These are phyloP conservation scores for Chrysanthemum seticuspe DNA, from an alignment of 129 eudicot genomes.

Conservation along the genomic window DNA sequence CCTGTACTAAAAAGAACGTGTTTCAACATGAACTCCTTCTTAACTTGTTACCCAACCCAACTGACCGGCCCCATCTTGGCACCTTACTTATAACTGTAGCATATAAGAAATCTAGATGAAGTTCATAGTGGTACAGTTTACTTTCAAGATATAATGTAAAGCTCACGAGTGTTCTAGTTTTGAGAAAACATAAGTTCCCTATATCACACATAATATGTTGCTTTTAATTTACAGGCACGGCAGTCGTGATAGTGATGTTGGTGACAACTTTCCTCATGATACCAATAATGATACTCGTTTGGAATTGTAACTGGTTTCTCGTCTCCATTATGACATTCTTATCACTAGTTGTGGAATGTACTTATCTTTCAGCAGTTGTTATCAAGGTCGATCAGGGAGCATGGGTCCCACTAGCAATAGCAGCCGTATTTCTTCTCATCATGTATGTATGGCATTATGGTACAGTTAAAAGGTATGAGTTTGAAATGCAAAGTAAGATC, in stretches of 20 bases:
- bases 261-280: conserved; percentile 7
- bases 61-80: not conserved
- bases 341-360: conserved; percentile 7
- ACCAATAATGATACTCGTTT: conserved; percentile 6
- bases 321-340: conserved; percentile 1
- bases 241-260: conserved; percentile 13
- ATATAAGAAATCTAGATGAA: not conserved
- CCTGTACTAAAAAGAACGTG: not conserved
- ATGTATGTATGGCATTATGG: conserved; percentile 94
- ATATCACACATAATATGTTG: not conserved
- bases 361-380: conserved; percentile 6
- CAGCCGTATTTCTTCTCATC: conserved; percentile 71
- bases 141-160: not conserved
- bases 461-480: conserved; percentile 70
- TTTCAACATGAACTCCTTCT: not conserved
- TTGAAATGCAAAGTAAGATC: conserved; percentile 79
- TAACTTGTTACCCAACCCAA: not conserved
- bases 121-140: not conserved
- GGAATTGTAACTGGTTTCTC: conserved; percentile 11
- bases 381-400: conserved; percentile 38
- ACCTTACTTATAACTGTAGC: not conserved
- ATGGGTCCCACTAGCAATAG: conserved; percentile 87
- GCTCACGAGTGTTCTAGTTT: not conserved
- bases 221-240: conserved; percentile 2
- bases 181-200: not conserved